Evolutionary conservation across 1,284 basidiomycete species (phyloP).

Genomic region (Trametes versicolor): DNA sequence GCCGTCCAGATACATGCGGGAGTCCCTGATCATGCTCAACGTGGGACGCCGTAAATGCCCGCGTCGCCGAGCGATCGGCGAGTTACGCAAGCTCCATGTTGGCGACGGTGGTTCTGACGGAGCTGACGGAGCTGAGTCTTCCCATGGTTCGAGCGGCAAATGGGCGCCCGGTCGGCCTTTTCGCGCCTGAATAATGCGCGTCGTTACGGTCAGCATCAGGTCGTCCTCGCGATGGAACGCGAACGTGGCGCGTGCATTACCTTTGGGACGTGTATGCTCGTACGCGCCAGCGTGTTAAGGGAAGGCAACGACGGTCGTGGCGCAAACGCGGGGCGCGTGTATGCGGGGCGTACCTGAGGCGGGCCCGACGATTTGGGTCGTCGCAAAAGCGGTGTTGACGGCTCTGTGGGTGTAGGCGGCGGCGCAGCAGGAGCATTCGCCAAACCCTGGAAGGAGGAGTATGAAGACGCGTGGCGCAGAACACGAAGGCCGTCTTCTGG

Average conservation of each 20-base stretch:
- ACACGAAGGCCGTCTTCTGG: constrained; percentile 20
- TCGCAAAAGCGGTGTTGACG: constrained; percentile 36
- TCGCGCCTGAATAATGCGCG: constrained; percentile 33
- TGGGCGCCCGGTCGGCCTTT: constrained; percentile 40
- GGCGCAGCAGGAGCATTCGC: constrained; percentile 32
- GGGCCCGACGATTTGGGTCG: constrained; percentile 50
- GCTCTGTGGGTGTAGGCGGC: constrained; percentile 36
- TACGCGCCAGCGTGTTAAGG: constrained; percentile 63
- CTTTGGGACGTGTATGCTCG: constrained; percentile 66
- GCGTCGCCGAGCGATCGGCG: constrained; percentile 32
- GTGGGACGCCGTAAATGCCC: constrained; percentile 41
- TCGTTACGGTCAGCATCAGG: constrained; percentile 27
- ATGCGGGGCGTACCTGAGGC: constrained; percentile 58
- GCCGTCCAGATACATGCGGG: constrained; percentile 37
- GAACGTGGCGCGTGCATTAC: constrained; percentile 45
- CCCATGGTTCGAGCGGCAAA: constrained; percentile 40
- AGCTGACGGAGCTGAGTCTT: constrained; percentile 24
- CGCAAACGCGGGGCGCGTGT: constrained; percentile 66
- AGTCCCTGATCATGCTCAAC: constrained; percentile 43
- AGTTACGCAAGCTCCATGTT: constrained; percentile 27
- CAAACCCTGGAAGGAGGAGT: constrained; percentile 25
- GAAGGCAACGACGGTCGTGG: constrained; percentile 74
- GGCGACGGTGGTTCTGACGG: constrained; percentile 22
- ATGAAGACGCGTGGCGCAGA: constrained; percentile 24
- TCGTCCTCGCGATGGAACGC: constrained; percentile 16